A percentile compares a stretch with the other conserved stretches of the same genome.
phyloP scores from a whole-genome alignment of 768 basidiomycete species.

The Boletus pseudo-olivaceus region DNA sequence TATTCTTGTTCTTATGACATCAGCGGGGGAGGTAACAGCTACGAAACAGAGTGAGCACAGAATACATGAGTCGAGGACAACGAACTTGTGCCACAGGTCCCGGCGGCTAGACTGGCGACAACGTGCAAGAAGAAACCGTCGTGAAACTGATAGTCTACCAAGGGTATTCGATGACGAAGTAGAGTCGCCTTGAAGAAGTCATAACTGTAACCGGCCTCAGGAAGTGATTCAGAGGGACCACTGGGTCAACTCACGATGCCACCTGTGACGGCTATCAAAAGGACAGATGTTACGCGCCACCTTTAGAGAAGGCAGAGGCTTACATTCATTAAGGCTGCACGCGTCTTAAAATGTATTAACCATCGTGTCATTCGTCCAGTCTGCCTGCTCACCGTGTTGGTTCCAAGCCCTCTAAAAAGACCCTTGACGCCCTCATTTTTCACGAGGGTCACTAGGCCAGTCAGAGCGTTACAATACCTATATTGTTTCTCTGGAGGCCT shows the following conservation, averaged over 20 bases:
- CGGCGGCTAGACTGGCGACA: constrained; percentile 63
- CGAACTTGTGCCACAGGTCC: constrained; percentile 75
- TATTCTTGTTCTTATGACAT: constrained; percentile 71
- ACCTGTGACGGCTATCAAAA: constrained; percentile 67
- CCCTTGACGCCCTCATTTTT: constrained; percentile 68
- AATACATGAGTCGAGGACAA: constrained; percentile 2
- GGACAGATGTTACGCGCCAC: constrained; percentile 1
- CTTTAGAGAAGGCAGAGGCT: constrained; percentile 17
- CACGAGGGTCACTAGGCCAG: constrained; percentile 63
- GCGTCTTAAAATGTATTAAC: constrained; percentile 34
- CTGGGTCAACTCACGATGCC: constrained; percentile 59
- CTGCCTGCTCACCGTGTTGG: constrained; percentile 59
- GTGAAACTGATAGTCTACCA: constrained; percentile 56
- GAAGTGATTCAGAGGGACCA: neutral
- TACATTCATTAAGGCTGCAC: constrained; percentile 77
- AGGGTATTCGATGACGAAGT: constrained; percentile 48
- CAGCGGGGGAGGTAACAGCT: constrained; percentile 79
- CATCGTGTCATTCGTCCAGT: neutral
- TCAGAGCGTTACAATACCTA: constrained; percentile 75
- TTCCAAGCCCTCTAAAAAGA: constrained; percentile 68
- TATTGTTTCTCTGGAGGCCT: constrained; percentile 72
- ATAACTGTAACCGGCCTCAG: constrained; percentile 45
- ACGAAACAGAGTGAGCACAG: constrained; percentile 3
- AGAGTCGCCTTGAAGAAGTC: constrained; percentile 69
- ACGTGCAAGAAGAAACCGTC: constrained; percentile 69